Conservation (phyloP, 1,139 yeast species). For the Kodamaea alishanica region DNA sequence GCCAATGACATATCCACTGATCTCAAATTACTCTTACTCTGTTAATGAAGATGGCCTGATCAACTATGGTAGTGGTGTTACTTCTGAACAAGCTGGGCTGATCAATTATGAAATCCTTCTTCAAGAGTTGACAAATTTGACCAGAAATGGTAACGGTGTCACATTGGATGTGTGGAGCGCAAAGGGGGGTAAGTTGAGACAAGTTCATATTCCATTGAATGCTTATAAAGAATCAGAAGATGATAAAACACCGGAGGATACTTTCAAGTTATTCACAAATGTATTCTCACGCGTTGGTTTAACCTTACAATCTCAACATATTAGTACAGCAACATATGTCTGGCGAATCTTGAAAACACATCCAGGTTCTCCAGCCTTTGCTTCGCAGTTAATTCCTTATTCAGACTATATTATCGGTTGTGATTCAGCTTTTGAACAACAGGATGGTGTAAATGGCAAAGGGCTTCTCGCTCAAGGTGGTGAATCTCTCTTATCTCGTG, state of each 20-base stretch:
- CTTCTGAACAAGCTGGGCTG: conserved; percentile 37
- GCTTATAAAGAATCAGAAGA: conserved; percentile 13
- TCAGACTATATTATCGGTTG: conserved; percentile 91
- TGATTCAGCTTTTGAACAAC: conserved; percentile 46
- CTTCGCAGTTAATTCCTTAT: conserved; percentile 77
- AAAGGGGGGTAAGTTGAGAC: conserved; percentile 72
- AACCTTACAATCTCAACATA: conserved; percentile 72
- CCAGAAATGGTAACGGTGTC: conserved; percentile 37
- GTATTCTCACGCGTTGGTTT: conserved; percentile 51
- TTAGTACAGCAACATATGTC: conserved; percentile 73
- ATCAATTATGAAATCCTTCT: conserved; percentile 32
- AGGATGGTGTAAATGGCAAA: conserved; percentile 49
- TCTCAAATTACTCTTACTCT: conserved; percentile 30
- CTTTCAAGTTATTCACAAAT: conserved; percentile 17
- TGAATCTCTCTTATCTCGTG: conserved; percentile 70
- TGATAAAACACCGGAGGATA: conserved; percentile 5
- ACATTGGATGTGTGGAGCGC: conserved; percentile 79
- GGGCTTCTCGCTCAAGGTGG: conserved; percentile 78
- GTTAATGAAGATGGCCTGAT: conserved; percentile 45
- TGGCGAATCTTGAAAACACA: conserved; percentile 83
- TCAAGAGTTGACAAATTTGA: conserved; percentile 34
- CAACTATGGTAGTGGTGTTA: conserved; percentile 34
- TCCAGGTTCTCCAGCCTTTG: conserved; percentile 78
- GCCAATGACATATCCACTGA: conserved; percentile 45
- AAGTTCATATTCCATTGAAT: conserved; percentile 43